phyloP scores from a whole-genome alignment of 2,329 filamentous ascomycete genomes.

The Neonectria neomacrospora region DNA sequence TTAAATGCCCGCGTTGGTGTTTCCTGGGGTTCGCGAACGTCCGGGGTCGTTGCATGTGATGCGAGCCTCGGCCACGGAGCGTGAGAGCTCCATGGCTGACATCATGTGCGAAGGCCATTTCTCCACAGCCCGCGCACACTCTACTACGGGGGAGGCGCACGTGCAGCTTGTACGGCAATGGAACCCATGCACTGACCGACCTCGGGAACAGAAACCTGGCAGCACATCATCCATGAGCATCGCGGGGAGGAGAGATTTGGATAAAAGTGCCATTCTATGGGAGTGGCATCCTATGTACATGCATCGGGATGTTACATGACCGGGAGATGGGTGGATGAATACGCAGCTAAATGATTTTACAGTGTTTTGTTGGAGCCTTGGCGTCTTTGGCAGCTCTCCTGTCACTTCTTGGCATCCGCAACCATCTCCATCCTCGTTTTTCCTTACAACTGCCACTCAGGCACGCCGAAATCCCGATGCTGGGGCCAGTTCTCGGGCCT shows the following conservation, averaged over 20 bases:
- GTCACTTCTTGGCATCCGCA: neutral
- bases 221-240: neutral
- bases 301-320: slow-evolving; percentile 21
- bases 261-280: neutral
- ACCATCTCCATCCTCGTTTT: neutral
- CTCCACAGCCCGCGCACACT: slow-evolving; percentile 26
- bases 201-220: neutral
- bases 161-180: neutral
- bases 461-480: slow-evolving; percentile 54
- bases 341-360: slow-evolving; percentile 9
- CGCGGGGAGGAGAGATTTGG: neutral
- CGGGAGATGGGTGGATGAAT: slow-evolving; percentile 13
- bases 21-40: slow-evolving; percentile 23
- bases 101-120: slow-evolving; percentile 35
- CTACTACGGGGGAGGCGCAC: neutral
- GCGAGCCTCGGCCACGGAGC: slow-evolving; percentile 44
- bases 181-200: neutral
- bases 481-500: slow-evolving; percentile 56
- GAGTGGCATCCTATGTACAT: slow-evolving; percentile 9
- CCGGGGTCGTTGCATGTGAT: slow-evolving; percentile 46
- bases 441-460: slow-evolving; percentile 53
- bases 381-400: neutral
- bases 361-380: slow-evolving; percentile 5
- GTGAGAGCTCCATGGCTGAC: slow-evolving; percentile 29
- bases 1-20: slow-evolving; percentile 31